phyloP scores from a whole-genome alignment of 306 rosid species.

The Glycine tomentella region DNA sequence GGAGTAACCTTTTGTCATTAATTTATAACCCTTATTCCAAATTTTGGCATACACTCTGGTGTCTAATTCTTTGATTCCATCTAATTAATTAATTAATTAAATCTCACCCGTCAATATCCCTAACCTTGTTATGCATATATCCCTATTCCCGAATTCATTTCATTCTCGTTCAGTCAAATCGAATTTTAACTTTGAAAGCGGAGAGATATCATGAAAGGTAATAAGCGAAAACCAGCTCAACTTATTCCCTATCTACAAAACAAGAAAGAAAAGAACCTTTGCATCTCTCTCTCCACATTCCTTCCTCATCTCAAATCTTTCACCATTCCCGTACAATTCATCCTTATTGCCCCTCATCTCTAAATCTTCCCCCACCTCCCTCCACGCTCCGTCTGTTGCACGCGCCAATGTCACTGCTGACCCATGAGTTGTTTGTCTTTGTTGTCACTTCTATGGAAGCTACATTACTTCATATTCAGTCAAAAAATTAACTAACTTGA shows the following conservation, averaged over 20 bases:
- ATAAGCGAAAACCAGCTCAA: slow-evolving; percentile 45
- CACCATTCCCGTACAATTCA: slow-evolving; percentile 48
- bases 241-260: slow-evolving; percentile 53
- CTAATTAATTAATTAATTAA: neutral
- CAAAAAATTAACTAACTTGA: too few relatives aligned
- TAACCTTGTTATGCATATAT: too few relatives aligned
- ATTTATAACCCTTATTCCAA: too few relatives aligned
- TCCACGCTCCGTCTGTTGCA: neutral
- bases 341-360: slow-evolving; percentile 40
- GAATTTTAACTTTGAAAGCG: too few relatives aligned
- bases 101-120: neutral
- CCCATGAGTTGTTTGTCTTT: neutral
- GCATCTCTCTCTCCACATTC: slow-evolving; percentile 50
- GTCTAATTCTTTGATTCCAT: too few relatives aligned
- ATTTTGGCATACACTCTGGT: too few relatives aligned
- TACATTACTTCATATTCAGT: too few relatives aligned
- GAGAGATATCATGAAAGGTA: neutral
- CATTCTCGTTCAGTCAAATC: neutral
- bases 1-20: too few relatives aligned
- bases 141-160: slow-evolving; percentile 11
- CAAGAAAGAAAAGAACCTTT: slow-evolving; percentile 51
- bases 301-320: neutral
- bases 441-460: neutral
- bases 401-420: slow-evolving; percentile 34
- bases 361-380: neutral